Evolutionary conservation across 2,329 filamentous ascomycete genomes (phyloP), one percentile per base, ranked within the genome.

Genomic region (Ophiosphaerella korrae): DNA sequence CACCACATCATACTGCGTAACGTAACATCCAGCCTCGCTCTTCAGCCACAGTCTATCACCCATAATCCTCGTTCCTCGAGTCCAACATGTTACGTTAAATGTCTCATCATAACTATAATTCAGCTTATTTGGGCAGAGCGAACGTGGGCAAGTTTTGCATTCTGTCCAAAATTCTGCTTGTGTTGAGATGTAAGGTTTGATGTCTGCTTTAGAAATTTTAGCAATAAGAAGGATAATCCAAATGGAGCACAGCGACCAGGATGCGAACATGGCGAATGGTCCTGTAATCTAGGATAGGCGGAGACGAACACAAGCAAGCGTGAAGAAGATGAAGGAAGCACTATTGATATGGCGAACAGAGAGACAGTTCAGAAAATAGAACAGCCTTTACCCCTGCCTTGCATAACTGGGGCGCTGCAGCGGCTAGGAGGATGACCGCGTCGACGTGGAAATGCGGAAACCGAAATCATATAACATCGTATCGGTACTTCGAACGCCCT

Each of bases 61-160:
- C 50, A 66, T 58, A 26, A 69, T 69, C 40, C 59, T 62, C 1
- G 66, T 69, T 14, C 67, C 67, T 16, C 48, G 52, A 2, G 66
- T 69, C 64, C 65, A 69, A 46, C 67, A 70, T 23, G 63, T 68
- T 16, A 52, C 60, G 36, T 68, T 68, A 32, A 68, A 44, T 8
- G 9, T 13, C 2, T 66, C 64, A 9, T 45, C 37, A 6, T n/a
- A 26, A 3, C 24, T 39, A 47, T 68, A 68, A 12, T 42, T 46
- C 1, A 63, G 39, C 14, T 60, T 50, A 31, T 70, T 68, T 2
- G 67, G 48, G 41, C 67, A 68, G 0, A 70, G 50, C 11, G 62
- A 62, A n/a, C 57, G 57, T 21, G 67, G 66, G 40, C 66, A 68
- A 4, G 66, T 67, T 38, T 70, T 70, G 48, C 67, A 70, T 50